Evolutionary conservation across 2,329 filamentous ascomycete species (phyloP).

Genomic region (Fusarium dimerum): DNA sequence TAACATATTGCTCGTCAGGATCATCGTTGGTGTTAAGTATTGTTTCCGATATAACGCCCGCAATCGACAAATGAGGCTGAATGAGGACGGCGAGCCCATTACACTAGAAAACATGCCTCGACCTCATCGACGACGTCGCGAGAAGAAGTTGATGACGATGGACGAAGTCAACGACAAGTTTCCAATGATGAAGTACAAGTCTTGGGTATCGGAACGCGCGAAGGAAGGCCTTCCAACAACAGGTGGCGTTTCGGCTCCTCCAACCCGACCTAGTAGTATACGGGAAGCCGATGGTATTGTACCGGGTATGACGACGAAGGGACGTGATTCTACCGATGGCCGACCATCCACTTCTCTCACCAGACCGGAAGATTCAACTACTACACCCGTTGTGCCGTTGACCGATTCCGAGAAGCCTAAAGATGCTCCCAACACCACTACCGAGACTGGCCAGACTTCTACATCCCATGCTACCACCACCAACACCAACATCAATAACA

Average conservation of each 20-base stretch:
- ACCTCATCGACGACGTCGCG: conserved; percentile 80
- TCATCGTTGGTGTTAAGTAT: conserved; percentile 99
- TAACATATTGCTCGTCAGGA: conserved; percentile 60
- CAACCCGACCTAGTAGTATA: conserved; percentile 73
- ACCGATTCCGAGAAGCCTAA: conserved; percentile 25
- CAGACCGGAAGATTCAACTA: conserved; percentile 18
- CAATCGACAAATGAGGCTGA: conserved; percentile 76
- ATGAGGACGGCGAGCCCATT: conserved; percentile 84
- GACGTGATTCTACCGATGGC: conserved; percentile 47
- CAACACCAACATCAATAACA: too few species aligned
- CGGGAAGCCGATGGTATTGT: conserved; percentile 64
- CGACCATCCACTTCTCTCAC: conserved; percentile 31
- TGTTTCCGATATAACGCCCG: conserved; percentile 98
- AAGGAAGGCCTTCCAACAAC: conserved; percentile 79
- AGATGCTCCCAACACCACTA: conserved; percentile 11
- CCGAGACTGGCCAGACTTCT: conserved; percentile 28
- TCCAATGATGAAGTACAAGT: conserved; percentile 94
- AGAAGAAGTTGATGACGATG: conserved; percentile 99
- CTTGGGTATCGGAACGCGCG: conserved; percentile 83
- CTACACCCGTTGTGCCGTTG: conserved; percentile 15
- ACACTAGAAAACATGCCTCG: conserved; percentile 82
- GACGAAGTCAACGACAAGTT: conserved; percentile 99
- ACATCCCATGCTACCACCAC: conserved; percentile 16
- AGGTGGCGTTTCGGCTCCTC: conserved; percentile 77
- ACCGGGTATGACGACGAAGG: conserved; percentile 46